Evolutionary conservation across 371 early-diverging fungal species (phyloP).

Genomic region (Lichtheimia ramosa): DNA sequence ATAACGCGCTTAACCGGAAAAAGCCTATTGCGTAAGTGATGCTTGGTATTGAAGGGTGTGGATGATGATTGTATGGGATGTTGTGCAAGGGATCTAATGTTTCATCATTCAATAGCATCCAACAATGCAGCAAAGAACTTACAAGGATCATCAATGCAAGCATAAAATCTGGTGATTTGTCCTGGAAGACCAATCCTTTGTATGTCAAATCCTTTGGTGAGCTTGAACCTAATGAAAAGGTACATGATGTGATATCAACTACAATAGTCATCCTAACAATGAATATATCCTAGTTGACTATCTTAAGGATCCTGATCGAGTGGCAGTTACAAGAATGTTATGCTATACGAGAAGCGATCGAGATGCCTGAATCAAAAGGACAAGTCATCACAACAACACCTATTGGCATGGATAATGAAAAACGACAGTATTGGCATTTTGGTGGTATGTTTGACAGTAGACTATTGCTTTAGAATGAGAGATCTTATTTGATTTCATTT

Average conservation of each 20-base stretch:
- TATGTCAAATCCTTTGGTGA: slow-evolving; percentile 19
- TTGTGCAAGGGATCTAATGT: not conserved
- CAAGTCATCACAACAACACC: slow-evolving; percentile 8
- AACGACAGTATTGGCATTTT: slow-evolving; percentile 40
- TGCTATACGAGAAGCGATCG: slow-evolving; percentile 18
- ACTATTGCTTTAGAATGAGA: not conserved
- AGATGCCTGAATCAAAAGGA: too few relatives aligned
- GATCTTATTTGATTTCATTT: not conserved
- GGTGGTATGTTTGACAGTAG: slow-evolving; percentile 21
- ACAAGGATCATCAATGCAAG: slow-evolving; percentile 31
- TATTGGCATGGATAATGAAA: slow-evolving; percentile 28
- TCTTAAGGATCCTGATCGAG: slow-evolving; percentile 36
- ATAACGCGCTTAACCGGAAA: slow-evolving; percentile 43
- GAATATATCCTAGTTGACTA: slow-evolving; percentile 18
- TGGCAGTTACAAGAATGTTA: slow-evolving; percentile 47
- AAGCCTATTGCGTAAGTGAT: slow-evolving; percentile 34
- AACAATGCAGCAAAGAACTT: slow-evolving; percentile 22
- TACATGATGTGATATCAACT: slow-evolving; percentile 4
- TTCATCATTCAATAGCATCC: slow-evolving; percentile 7
- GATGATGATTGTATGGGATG: too few relatives aligned
- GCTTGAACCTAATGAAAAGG: slow-evolving; percentile 26
- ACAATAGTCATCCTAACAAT: too few relatives aligned
- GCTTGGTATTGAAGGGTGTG: too few relatives aligned
- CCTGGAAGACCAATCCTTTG: slow-evolving; percentile 35
- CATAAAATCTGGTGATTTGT: slow-evolving; percentile 29